Percentiles rank a stretch among this genome's conserved stretches.
Evolutionary conservation across 352 stramenopile genomes (phyloP).

Genomic region (Phytophthora megakarya): DNA sequence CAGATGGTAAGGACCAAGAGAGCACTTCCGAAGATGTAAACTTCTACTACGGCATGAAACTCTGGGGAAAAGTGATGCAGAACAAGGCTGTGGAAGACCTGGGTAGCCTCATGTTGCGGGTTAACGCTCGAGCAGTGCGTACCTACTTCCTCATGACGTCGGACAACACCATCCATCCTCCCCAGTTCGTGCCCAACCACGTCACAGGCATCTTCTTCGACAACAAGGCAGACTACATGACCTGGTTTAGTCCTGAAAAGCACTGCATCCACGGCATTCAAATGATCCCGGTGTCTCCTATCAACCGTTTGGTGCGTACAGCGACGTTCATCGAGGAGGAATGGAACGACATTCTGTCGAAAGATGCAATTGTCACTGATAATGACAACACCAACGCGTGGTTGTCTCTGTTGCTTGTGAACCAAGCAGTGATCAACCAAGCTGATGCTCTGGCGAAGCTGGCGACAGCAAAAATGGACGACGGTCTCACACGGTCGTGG

Average conservation of each 20-base stretch:
- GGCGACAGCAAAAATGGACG: slow-evolving; percentile 53
- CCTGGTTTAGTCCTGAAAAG: slow-evolving; percentile 71
- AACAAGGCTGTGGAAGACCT: slow-evolving; percentile 64
- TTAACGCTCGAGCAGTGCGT: slow-evolving; percentile 63
- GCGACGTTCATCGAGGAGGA: slow-evolving; percentile 68
- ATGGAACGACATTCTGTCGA: slow-evolving; percentile 73
- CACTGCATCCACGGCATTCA: slow-evolving; percentile 81
- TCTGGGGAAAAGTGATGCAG: slow-evolving; percentile 62
- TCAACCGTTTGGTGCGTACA: slow-evolving; percentile 70
- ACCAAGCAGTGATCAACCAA: slow-evolving; percentile 63
- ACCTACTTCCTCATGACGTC: slow-evolving; percentile 79
- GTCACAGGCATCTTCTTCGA: slow-evolving; percentile 76
- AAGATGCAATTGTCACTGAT: slow-evolving; percentile 55
- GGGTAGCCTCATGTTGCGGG: slow-evolving; percentile 66
- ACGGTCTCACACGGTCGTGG: slow-evolving; percentile 65
- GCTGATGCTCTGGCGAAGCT: slow-evolving; percentile 50
- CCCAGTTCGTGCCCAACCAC: slow-evolving; percentile 65
- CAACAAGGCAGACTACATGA: slow-evolving; percentile 74
- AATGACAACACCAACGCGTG: slow-evolving; percentile 57
- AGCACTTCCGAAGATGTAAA: slow-evolving; percentile 79
- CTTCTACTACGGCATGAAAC: slow-evolving; percentile 78
- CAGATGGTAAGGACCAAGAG: slow-evolving; percentile 74
- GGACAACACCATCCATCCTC: slow-evolving; percentile 64
- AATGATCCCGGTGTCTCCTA: slow-evolving; percentile 75
- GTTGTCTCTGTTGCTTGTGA: slow-evolving; percentile 70